A percentile compares a stretch with the other conserved stretches of the same genome.
Conservation (phyloP, 2,329 filamentous ascomycete genomes). For the Plenodomus lindquistii region DNA sequence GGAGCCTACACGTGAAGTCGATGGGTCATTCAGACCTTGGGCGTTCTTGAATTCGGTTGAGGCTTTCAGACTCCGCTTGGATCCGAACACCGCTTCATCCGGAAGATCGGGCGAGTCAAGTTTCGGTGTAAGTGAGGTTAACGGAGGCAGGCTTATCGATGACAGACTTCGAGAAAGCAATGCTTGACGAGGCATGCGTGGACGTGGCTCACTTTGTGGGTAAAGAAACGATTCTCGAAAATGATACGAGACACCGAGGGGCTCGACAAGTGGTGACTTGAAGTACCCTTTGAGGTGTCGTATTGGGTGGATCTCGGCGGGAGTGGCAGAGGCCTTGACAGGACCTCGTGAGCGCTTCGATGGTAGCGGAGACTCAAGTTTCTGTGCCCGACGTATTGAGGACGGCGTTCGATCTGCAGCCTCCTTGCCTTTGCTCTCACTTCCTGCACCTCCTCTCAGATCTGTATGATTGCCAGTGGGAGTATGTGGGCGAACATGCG, state of each 20-base stretch:
- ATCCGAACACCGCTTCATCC: neutral
- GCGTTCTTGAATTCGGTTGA: neutral
- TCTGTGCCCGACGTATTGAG: constrained; percentile 22
- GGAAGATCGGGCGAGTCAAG: neutral
- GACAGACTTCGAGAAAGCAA: neutral
- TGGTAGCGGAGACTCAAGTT: constrained; percentile 13
- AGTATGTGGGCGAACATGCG: neutral
- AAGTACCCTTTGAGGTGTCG: constrained; percentile 13
- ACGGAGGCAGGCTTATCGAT: neutral
- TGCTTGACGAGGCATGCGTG: neutral
- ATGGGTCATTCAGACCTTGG: neutral
- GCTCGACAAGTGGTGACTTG: neutral
- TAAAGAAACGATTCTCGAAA: neutral
- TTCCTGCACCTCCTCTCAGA: constrained; percentile 16
- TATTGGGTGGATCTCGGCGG: neutral
- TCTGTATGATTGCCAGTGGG: constrained; percentile 18
- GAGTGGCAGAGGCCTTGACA: constrained; percentile 1
- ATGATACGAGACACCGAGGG: neutral
- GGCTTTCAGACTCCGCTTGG: neutral
- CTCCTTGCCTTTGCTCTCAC: neutral
- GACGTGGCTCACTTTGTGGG: neutral
- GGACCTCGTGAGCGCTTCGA: constrained; percentile 1
- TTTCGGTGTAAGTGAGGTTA: neutral
- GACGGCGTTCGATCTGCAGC: constrained; percentile 14
- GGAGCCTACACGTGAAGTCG: neutral